phyloP scores from a whole-genome alignment of 768 basidiomycete species.

The Suillus variegatus region DNA sequence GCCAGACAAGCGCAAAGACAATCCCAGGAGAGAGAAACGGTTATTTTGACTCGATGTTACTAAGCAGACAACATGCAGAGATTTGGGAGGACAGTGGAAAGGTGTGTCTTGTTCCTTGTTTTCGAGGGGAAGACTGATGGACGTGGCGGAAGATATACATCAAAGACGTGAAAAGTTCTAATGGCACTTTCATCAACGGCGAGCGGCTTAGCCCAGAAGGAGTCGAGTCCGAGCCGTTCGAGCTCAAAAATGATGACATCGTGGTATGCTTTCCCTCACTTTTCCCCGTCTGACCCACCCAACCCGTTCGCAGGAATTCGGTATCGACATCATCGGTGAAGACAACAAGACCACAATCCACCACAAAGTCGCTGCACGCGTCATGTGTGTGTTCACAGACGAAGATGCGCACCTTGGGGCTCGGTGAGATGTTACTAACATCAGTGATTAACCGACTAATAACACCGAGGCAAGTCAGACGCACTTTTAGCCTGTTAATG shows the following conservation, averaged over 20 bases:
- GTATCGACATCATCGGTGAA: conserved; percentile 98
- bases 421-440: too few relatives aligned
- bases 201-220: conserved; percentile 90
- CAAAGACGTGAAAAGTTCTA: conserved; percentile 97
- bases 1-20: conserved; percentile 95
- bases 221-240: conserved; percentile 88
- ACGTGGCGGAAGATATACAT: conserved; percentile 75
- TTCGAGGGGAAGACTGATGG: conserved; percentile 15
- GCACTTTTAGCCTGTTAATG: conserved; percentile 30
- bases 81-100: conserved; percentile 95
- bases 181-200: conserved; percentile 98
- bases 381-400: conserved; percentile 83
- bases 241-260: conserved; percentile 93
- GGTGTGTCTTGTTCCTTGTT: conserved; percentile 43
- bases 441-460: too few relatives aligned
- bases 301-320: conserved; percentile 75
- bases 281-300: conserved; percentile 10
- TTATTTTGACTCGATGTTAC: conserved; percentile 94
- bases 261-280: conserved; percentile 63
- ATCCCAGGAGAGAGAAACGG: conserved; percentile 92
- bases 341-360: conserved; percentile 98
- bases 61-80: conserved; percentile 94
- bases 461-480: not conserved
- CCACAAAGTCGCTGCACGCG: conserved; percentile 96
- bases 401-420: conserved; percentile 68